A percentile compares a stretch with the other conserved stretches of the same genome.
Conservation (phyloP, 2,329 filamentous ascomycete species). For the Scedosporium aurantiacum region DNA sequence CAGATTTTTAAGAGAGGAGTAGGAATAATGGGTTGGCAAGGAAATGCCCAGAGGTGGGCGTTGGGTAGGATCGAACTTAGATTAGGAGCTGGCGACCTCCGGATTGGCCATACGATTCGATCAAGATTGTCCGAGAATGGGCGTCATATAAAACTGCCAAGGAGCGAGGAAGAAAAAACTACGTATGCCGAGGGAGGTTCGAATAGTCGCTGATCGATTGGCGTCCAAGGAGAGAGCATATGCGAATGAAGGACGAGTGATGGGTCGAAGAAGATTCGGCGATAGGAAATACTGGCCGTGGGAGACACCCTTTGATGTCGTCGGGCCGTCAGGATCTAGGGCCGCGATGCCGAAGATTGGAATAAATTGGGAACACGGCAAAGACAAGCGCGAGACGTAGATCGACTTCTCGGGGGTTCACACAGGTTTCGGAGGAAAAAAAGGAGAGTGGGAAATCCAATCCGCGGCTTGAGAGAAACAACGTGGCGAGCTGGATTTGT, state of each 20-base stretch:
- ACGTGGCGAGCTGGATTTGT: background rate
- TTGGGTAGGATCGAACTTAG: background rate
- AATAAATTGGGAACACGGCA: background rate
- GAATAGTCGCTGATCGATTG: too few relatives aligned
- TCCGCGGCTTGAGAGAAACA: background rate
- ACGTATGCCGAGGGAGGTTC: too few relatives aligned
- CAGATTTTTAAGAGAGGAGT: background rate
- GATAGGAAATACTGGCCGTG: too few relatives aligned
- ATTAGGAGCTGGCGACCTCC: background rate
- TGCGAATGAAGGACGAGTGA: too few relatives aligned
- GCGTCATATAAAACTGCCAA: background rate
- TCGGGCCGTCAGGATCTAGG: background rate
- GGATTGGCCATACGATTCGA: background rate
- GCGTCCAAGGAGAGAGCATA: too few relatives aligned
- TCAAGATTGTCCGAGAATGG: background rate
- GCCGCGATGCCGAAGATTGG: background rate
- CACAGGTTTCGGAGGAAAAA: background rate
- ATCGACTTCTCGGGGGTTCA: background rate
- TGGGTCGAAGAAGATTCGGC: too few relatives aligned
- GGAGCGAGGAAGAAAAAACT: too few relatives aligned
- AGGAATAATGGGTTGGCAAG: background rate
- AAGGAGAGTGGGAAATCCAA: background rate
- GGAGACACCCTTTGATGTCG: background rate
- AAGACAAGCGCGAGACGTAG: background rate
- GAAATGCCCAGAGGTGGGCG: background rate